Base-by-base conservation (phyloP, 768 basidiomycete genomes). In the Pleurotus tuber-regium region DNA sequence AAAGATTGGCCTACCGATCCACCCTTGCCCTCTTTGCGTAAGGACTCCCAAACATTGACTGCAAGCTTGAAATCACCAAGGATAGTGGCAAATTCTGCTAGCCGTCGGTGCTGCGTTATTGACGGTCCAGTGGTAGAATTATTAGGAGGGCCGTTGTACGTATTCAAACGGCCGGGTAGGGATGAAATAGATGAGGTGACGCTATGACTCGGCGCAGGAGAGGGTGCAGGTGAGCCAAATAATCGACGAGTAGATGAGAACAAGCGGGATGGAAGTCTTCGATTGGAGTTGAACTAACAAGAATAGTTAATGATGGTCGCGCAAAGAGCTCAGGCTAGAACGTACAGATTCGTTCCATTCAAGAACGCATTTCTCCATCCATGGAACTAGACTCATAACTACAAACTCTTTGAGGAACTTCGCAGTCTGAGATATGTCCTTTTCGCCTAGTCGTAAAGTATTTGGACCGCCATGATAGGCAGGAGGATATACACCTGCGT, bases 71-170 rank as follows among this genome's bases (percentile, higher is more conserved):
- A 83, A 67, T 99, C 97, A 2, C 93, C 89, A 2, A 98, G 69
- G 53, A 95, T 82, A 16, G 97, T 97, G 7, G 92, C 86, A 69
- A 98, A 95, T 66, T 99, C 97, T 8, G 94, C 97, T 3, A 98
- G 73, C n/a, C 96, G 84, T 39, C 93, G 79, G 56, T 87, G 83
- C 59, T 87, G 90, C 4, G 84, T 76, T 5, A 82, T 82, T 5
- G 79, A 76, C 23, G 74, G 61, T 33, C 55, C 43, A 2, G 52
- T 35, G 11, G 39, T 36, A 38, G 52, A 55, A 31, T 51, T 60
- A 55, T 56, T 72, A 39, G 63, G 49, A 18, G 66, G 56, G 4
- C 60, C 60, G n/a, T 66, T 69, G 14, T 69, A 70, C 35, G 70
- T 68, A 43, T 9, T 72, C 60, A 65, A 67, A 29, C 68, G 65